A percentile compares a stretch with the other conserved stretches of the same genome.
These are phyloP conservation scores for Neoboletus subvelutipes DNA, from an alignment of 768 basidiomycete species.

Conservation along the genomic window DNA sequence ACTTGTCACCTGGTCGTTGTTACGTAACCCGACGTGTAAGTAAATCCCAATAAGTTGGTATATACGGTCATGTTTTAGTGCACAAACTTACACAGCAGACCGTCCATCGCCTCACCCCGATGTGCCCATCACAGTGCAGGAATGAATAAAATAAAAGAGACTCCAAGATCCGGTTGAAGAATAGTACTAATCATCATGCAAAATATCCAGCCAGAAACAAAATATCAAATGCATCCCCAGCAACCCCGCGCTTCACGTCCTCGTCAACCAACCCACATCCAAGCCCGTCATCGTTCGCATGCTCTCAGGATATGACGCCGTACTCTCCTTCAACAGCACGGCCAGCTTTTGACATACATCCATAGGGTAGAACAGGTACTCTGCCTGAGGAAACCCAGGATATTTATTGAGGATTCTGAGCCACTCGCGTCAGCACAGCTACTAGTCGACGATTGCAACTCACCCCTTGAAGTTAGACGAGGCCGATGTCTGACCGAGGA, in stretches of 20 bases:
- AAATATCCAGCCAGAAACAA: not conserved
- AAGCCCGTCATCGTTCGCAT: constrained; percentile 79
- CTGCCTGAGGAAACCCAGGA: constrained; percentile 85
- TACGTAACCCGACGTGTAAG: too few relatives aligned
- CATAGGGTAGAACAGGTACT: constrained; percentile 81
- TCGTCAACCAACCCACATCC: constrained; percentile 74
- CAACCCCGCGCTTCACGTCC: constrained; percentile 7
- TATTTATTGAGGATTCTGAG: constrained; percentile 62
- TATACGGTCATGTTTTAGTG: too few relatives aligned
- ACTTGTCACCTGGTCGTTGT: too few relatives aligned
- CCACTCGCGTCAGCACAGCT: not conserved
- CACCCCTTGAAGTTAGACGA: constrained; percentile 31
- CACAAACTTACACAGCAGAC: too few relatives aligned
- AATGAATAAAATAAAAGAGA: not conserved
- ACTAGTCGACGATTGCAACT: not conserved
- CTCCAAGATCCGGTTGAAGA: not conserved
- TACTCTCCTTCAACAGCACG: constrained; percentile 73
- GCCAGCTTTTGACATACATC: constrained; percentile 72
- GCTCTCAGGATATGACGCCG: constrained; percentile 68
- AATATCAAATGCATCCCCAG: not conserved
- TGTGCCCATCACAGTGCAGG: too few relatives aligned
- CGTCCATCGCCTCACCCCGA: too few relatives aligned
- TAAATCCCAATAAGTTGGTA: too few relatives aligned
- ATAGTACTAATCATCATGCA: not conserved
- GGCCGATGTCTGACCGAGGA: constrained; percentile 60